A percentile compares a stretch with the other conserved stretches of the same genome.
Evolutionary conservation across 2,329 filamentous ascomycete species (phyloP).

Genomic region (Gyromitra esculenta): DNA sequence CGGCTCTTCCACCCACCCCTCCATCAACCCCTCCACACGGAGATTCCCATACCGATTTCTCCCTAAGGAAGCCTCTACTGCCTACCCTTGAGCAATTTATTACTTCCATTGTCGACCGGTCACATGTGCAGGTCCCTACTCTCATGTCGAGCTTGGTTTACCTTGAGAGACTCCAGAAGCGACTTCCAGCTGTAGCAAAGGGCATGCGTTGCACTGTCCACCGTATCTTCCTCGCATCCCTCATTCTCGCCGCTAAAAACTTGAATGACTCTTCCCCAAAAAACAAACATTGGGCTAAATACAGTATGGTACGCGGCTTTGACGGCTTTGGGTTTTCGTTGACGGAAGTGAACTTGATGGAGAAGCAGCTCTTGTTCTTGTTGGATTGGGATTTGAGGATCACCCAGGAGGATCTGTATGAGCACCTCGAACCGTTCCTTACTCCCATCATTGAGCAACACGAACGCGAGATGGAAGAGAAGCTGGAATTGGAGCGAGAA

Average conservation of each 20-base stretch:
- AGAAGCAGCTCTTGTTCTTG: constrained; percentile 95
- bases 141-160: constrained; percentile 98
- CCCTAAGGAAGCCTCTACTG: constrained; percentile 65
- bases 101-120: constrained; percentile 85
- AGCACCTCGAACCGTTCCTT: constrained; percentile 86
- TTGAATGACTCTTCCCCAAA: constrained; percentile 98
- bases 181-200: constrained; percentile 92
- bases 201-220: constrained; percentile 96
- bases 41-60: constrained; percentile 50
- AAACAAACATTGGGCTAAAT: constrained; percentile 99
- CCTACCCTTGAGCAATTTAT: constrained; percentile 92
- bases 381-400: constrained; percentile 95
- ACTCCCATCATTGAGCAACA: constrained; percentile 74
- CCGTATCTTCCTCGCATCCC: constrained; percentile 91
- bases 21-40: constrained; percentile 65
- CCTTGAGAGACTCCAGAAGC: constrained; percentile 81
- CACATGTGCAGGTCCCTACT: constrained; percentile 95
- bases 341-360: constrained; percentile 98
- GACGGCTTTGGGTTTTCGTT: constrained; percentile 88
- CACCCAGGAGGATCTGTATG: constrained; percentile 83
- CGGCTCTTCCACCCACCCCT: constrained; percentile 61
- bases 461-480: constrained; percentile 44
- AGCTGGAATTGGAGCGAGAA: constrained; percentile 65
- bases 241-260: constrained; percentile 92
- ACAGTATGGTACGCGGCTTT: constrained; percentile 78